Base-by-base conservation (phyloP, 139 green algal species). In the Pleodorina starrii region DNA sequence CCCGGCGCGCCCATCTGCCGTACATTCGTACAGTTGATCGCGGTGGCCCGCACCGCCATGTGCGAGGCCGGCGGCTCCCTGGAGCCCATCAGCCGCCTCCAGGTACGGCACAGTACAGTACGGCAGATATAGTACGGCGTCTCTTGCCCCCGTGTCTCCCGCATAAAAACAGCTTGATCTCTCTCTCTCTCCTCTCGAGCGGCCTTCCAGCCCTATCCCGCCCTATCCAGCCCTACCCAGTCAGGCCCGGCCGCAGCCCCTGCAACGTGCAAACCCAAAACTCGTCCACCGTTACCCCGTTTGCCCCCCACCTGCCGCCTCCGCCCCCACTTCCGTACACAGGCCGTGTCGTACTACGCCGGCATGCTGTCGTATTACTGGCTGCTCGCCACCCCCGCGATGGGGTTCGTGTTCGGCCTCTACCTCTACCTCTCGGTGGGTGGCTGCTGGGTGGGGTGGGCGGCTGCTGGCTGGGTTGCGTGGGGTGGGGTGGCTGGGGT, bases 301-400 rank as follows among this genome's bases (percentile, higher is more conserved):
- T n/a, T n/a, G n/a, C n/a, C n/a, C n/a, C n/a, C n/a, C n/a, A n/a
- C n/a, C n/a, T n/a, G n/a, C n/a, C n/a, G n/a, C n/a, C n/a, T n/a
- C n/a, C 7, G 54, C 6, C 54, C 54, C 54, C 29, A 21, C 7
- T 66, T 66, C 54, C 59, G 38, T 19, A 86, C n/a, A 57, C 91
- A 96, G 91, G 93, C 92, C 0, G n/a, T 93, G 32, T 92, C 88
- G 7, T 99, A 97, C 94, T 99, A 99, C 82, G 46, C 60, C 12
- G 96, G 95, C 76, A 95, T 97, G 94, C 92, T 99, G 32, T 90
- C 92, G 7, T 99, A 99, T 90, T 99, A 97, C 90, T 99, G 97
- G 97, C 90, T 99, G 72, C 92, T 99, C 32, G 96, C 96, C 71
- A 98, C 95, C 2, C 97, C 97, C 29, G 93, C 94, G 38, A 93